phyloP scores from a whole-genome alignment of 2,329 filamentous ascomycete species.

The Fusarium humuli region DNA sequence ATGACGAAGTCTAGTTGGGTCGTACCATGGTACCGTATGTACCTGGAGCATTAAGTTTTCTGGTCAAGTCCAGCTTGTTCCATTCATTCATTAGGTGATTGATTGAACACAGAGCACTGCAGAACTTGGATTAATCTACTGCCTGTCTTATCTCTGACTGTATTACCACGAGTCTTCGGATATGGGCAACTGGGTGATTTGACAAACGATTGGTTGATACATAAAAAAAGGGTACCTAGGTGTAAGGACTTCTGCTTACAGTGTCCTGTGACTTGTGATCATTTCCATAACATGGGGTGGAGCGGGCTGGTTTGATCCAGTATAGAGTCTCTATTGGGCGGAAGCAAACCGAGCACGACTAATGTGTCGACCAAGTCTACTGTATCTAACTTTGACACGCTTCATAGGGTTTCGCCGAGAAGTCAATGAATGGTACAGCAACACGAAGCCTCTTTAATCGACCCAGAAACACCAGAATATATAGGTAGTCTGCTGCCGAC shows the following conservation, averaged over 20 bases:
- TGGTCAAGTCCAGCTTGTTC: slow-evolving; percentile 4
- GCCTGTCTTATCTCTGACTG: slow-evolving; percentile 5
- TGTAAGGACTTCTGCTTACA: slow-evolving; percentile 3
- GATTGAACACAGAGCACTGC: not conserved
- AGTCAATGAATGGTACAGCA: not conserved
- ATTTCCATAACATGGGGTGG: slow-evolving; percentile 9
- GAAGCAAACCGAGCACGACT: slow-evolving; percentile 12
- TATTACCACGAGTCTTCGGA: not conserved
- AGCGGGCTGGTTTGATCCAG: slow-evolving; percentile 16
- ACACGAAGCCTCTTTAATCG: not conserved
- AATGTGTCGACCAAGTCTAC: slow-evolving; percentile 3
- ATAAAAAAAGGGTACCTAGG: slow-evolving; percentile 3
- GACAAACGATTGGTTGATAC: not conserved
- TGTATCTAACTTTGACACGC: slow-evolving; percentile 4
- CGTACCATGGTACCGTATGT: slow-evolving; percentile 1
- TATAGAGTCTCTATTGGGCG: slow-evolving; percentile 4
- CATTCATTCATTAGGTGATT: slow-evolving; percentile 1
- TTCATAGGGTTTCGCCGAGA: slow-evolving; percentile 1
- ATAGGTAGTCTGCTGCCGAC: too few relatives aligned
- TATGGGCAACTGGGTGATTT: not conserved
- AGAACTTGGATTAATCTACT: not conserved
- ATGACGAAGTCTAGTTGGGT: slow-evolving; percentile 23
- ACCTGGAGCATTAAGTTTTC: slow-evolving; percentile 6
- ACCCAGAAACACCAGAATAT: not conserved
- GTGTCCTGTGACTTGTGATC: slow-evolving; percentile 5